Conservation (phyloP, 306 rosid species). For the Erythrophleum fordii region DNA sequence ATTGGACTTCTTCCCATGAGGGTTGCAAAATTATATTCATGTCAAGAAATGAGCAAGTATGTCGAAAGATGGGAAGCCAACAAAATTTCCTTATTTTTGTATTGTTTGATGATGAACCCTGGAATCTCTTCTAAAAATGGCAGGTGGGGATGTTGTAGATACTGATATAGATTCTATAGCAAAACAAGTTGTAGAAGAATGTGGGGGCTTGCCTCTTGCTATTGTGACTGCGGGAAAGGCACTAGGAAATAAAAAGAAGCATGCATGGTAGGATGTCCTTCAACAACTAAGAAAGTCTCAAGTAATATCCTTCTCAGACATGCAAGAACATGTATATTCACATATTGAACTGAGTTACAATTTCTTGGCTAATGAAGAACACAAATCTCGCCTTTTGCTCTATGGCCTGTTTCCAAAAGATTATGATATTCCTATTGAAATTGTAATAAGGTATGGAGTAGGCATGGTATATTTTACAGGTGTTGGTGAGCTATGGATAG, state of each 20-base stretch:
- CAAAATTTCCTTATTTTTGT: neutral
- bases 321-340: neutral
- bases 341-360: neutral
- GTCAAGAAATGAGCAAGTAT: no score
- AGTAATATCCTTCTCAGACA: neutral
- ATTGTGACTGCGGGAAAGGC: no score
- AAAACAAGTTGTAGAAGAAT: neutral
- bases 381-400: constrained; percentile 13
- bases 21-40: no score
- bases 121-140: neutral
- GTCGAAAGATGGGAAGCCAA: neutral
- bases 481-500: neutral
- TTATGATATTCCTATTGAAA: no score
- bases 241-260: no score
- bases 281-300: neutral
- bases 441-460: neutral
- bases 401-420: neutral
- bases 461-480: neutral
- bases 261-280: neutral
- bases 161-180: neutral
- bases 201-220: no score
- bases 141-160: neutral
- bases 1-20: constrained; percentile 29
- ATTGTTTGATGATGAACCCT: neutral
- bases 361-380: neutral